A percentile compares a stretch with the other conserved stretches of the same genome.
Conservation (phyloP, 2,329 filamentous ascomycete genomes). For the Apiospora rasikravindrae region DNA sequence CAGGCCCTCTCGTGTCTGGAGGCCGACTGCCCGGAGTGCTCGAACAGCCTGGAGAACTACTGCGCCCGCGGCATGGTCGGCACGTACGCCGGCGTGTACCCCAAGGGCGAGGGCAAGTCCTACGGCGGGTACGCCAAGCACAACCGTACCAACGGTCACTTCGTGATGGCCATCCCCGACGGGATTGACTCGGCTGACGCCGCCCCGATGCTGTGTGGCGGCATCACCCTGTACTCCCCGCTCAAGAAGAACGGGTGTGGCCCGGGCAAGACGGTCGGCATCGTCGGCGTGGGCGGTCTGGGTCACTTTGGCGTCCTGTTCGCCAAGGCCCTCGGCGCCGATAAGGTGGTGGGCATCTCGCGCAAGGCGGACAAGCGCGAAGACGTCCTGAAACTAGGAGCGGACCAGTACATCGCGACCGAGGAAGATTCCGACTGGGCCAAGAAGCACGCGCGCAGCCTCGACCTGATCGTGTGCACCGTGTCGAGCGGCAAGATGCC, state of each 20-base stretch:
- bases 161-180: slow-evolving; percentile 39
- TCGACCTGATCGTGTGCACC: slow-evolving; percentile 22
- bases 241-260: slow-evolving; percentile 20
- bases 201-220: slow-evolving; percentile 21
- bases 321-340: slow-evolving; percentile 21
- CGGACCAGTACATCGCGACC: slow-evolving; percentile 19
- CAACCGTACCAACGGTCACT: slow-evolving; percentile 36
- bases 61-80: slow-evolving; percentile 11
- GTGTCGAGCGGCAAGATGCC: slow-evolving; percentile 53
- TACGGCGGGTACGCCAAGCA: slow-evolving; percentile 53
- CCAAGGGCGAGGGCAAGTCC: slow-evolving; percentile 43
- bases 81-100: slow-evolving; percentile 17
- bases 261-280: slow-evolving; percentile 20
- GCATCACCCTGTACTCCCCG: slow-evolving; percentile 19
- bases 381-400: slow-evolving; percentile 19
- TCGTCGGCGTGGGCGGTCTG: slow-evolving; percentile 19
- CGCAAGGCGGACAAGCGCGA: slow-evolving; percentile 18
- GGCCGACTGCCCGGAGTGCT: slow-evolving; percentile 48
- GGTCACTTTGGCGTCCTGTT: slow-evolving; percentile 21
- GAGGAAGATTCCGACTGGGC: slow-evolving; percentile 18
- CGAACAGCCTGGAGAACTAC: slow-evolving; percentile 18
- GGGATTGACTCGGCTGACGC: slow-evolving; percentile 18
- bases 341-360: slow-evolving; percentile 21
- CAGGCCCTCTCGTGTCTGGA: slow-evolving; percentile 63
- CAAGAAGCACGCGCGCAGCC: not conserved